These are phyloP conservation scores for Lobosporangium transversale DNA, from an alignment of 192 early-diverging fungal species.

Conservation along the genomic window DNA sequence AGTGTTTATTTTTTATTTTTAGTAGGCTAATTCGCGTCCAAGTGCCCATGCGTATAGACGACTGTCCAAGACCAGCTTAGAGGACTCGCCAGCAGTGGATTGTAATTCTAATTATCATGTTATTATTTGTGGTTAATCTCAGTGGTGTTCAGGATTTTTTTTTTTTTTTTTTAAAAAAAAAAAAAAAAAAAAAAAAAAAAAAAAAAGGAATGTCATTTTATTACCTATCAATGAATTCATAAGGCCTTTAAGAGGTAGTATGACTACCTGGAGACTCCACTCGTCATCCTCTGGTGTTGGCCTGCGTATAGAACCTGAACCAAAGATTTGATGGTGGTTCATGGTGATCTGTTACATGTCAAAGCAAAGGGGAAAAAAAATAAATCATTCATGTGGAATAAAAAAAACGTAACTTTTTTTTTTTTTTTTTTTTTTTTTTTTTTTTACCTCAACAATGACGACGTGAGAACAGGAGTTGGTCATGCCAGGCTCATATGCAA, in stretches of 20 bases:
- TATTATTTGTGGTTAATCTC: too few relatives aligned
- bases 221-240: slow-evolving; percentile 55
- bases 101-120: slow-evolving; percentile 26
- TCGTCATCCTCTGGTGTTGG: slow-evolving; percentile 60
- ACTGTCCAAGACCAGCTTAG: slow-evolving; percentile 57
- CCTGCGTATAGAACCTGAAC: slow-evolving; percentile 11
- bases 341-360: slow-evolving; percentile 20
- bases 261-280: slow-evolving; percentile 60
- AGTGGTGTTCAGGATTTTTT: too few relatives aligned
- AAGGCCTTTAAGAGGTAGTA: slow-evolving; percentile 45
- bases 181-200: too few relatives aligned
- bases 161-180: too few relatives aligned
- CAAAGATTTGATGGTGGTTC: slow-evolving; percentile 22
- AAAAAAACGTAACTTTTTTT: too few relatives aligned
- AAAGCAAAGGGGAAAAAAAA: too few relatives aligned
- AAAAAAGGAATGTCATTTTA: not conserved
- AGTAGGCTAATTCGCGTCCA: slow-evolving; percentile 35
- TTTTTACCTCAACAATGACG: slow-evolving; percentile 52
- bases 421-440: too few relatives aligned
- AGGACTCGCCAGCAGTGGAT: slow-evolving; percentile 16
- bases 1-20: not conserved
- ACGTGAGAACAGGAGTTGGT: slow-evolving; percentile 56
- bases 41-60: slow-evolving; percentile 50
- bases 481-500: slow-evolving; percentile 64
- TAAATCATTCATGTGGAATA: too few relatives aligned